Percentiles rank a stretch among this genome's conserved stretches.
These are phyloP conservation scores for Penicillium canariense DNA, from an alignment of 495 filamentous ascomycete genomes.

Conservation along the genomic window DNA sequence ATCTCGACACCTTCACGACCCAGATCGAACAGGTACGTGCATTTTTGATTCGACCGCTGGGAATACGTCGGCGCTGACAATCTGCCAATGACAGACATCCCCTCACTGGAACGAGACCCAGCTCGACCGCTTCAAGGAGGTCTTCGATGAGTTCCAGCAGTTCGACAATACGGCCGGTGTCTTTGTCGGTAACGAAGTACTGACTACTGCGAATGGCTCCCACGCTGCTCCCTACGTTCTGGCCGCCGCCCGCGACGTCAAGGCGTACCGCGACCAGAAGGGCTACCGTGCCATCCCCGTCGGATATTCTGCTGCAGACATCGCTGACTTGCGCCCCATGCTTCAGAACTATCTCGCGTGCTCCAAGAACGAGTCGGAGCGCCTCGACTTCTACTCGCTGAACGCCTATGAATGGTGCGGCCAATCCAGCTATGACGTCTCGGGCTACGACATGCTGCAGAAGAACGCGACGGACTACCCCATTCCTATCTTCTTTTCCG, in stretches of 20 bases:
- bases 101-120: conserved; percentile 68
- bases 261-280: conserved; percentile 73
- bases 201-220: conserved; percentile 55
- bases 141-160: conserved; percentile 75
- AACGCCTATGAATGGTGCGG: conserved; percentile 91
- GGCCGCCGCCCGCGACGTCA: conserved; percentile 75
- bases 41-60: neutral
- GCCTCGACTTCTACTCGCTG: conserved; percentile 78
- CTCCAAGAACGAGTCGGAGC: conserved; percentile 62
- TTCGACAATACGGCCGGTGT: conserved; percentile 81
- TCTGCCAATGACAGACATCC: conserved; percentile 18
- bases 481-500: conserved; percentile 83
- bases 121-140: conserved; percentile 60
- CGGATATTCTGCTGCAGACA: conserved; percentile 90
- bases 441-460: conserved; percentile 69
- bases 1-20: conserved; percentile 81
- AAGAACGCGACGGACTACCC: conserved; percentile 56
- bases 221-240: conserved; percentile 77
- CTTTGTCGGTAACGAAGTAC: conserved; percentile 85
- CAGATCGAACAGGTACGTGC: conserved; percentile 66
- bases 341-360: conserved; percentile 88
- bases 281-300: conserved; percentile 80
- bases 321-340: conserved; percentile 75
- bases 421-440: conserved; percentile 58
- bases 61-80: neutral